A percentile compares a stretch with the other conserved stretches of the same genome.
These are phyloP conservation scores for Metschnikowia santaceciliae DNA, from an alignment of 805 yeast genomes.

Conservation along the genomic window DNA sequence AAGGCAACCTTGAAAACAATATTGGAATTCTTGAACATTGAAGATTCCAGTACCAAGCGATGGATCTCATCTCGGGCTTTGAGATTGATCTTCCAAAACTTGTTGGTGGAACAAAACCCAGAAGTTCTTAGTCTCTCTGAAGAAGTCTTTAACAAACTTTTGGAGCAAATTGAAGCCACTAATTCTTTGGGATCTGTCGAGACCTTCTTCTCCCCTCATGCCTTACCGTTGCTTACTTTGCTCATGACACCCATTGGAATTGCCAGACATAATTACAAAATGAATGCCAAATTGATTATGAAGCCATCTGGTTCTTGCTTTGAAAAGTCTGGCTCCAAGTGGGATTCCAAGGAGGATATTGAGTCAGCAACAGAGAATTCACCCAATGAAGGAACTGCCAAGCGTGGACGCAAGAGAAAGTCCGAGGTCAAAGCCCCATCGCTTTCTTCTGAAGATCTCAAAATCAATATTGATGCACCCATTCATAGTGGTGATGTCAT, in stretches of 20 bases:
- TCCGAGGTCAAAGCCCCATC: constrained; percentile 26
- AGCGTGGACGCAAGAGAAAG: constrained; percentile 50
- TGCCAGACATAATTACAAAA: constrained; percentile 79
- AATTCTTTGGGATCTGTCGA: constrained; percentile 40
- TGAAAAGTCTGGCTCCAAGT: constrained; percentile 14
- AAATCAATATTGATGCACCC: constrained; percentile 89
- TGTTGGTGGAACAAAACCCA: constrained; percentile 82
- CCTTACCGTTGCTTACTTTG: constrained; percentile 57
- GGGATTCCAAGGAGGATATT: constrained; percentile 9
- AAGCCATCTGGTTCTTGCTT: constrained; percentile 66
- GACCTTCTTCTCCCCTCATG: constrained; percentile 50
- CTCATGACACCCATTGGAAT: constrained; percentile 94
- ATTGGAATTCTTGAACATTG: constrained; percentile 63
- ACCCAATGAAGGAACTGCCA: constrained; percentile 18
- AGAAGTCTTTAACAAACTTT: constrained; percentile 53
- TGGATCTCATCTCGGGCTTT: constrained; percentile 80
- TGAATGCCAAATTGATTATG: constrained; percentile 71
- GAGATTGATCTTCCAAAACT: constrained; percentile 78
- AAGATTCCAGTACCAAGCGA: constrained; percentile 46
- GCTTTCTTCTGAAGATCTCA: constrained; percentile 53
- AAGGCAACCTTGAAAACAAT: constrained; percentile 81
- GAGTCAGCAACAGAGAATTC: constrained; percentile 8
- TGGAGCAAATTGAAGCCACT: constrained; percentile 40
- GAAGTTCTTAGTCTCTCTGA: constrained; percentile 64
- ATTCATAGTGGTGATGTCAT: constrained; percentile 88